phyloP scores from a whole-genome alignment of 1,139 yeast species.

The Kodamaea fungicola region DNA sequence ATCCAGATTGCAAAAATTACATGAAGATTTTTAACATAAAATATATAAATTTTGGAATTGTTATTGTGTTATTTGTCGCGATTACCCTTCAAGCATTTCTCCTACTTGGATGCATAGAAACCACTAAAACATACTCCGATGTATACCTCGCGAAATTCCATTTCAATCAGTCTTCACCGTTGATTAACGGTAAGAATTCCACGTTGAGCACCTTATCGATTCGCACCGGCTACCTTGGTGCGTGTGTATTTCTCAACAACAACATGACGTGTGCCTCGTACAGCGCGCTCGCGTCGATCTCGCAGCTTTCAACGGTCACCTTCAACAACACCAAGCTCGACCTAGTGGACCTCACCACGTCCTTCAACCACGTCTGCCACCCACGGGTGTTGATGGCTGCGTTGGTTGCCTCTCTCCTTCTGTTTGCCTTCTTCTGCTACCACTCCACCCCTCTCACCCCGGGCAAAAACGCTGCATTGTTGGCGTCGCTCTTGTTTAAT shows the following conservation, averaged over 20 bases:
- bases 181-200: constrained; percentile 23
- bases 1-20: too few relatives aligned
- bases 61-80: constrained; percentile 30
- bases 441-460: constrained; percentile 50
- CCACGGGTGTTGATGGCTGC: constrained; percentile 53
- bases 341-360: constrained; percentile 37
- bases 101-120: constrained; percentile 48
- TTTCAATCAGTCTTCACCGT: constrained; percentile 42
- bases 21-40: too few relatives aligned
- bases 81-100: constrained; percentile 47
- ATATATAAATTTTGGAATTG: constrained; percentile 4
- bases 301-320: constrained; percentile 22
- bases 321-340: constrained; percentile 19
- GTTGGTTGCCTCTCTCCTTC: constrained; percentile 39
- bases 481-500: constrained; percentile 32
- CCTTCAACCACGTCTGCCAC: constrained; percentile 47
- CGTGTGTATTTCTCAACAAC: constrained; percentile 37
- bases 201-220: constrained; percentile 31
- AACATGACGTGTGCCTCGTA: constrained; percentile 32
- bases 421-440: constrained; percentile 42
- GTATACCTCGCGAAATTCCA: constrained; percentile 43
- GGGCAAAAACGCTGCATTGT: constrained; percentile 29
- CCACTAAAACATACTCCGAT: constrained; percentile 37
- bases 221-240: constrained; percentile 49
- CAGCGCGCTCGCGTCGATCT: constrained; percentile 19